phyloP scores from a whole-genome alignment of 495 filamentous ascomycete genomes.

The Lasiosphaeria hispida region DNA sequence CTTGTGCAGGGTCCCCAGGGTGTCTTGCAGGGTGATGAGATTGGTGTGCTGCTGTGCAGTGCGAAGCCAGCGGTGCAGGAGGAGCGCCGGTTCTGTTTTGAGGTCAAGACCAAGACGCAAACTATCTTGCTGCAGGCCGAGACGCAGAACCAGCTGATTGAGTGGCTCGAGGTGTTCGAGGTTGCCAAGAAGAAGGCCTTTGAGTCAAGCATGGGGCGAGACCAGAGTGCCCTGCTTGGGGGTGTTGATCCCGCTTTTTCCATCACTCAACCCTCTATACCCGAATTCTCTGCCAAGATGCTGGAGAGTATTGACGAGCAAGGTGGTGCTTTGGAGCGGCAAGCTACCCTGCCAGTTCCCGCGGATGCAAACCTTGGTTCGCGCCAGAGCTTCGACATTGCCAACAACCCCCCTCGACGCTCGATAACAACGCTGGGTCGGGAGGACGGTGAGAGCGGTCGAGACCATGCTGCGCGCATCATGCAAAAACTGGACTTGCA shows the following conservation, averaged over 20 bases:
- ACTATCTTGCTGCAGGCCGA: constrained; percentile 89
- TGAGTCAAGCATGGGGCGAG: constrained; percentile 66
- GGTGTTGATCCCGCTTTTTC: constrained; percentile 83
- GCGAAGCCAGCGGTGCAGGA: constrained; percentile 87
- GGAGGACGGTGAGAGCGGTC: constrained; percentile 61
- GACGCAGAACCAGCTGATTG: constrained; percentile 81
- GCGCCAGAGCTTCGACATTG: constrained; percentile 72
- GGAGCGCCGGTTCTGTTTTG: constrained; percentile 94
- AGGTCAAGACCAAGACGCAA: constrained; percentile 96
- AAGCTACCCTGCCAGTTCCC: constrained; percentile 64
- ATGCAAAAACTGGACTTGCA: constrained; percentile 92
- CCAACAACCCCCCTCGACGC: constrained; percentile 43
- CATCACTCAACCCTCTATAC: constrained; percentile 81
- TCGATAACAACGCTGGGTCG: constrained; percentile 46
- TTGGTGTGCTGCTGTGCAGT: constrained; percentile 90
- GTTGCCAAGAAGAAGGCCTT: constrained; percentile 88
- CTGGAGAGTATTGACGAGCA: constrained; percentile 65
- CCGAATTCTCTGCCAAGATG: constrained; percentile 80
- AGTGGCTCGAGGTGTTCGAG: constrained; percentile 92
- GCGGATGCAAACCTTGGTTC: constrained; percentile 39
- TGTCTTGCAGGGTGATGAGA: constrained; percentile 93
- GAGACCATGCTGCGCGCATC: constrained; percentile 80
- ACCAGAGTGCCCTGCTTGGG: constrained; percentile 54
- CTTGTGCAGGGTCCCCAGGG: constrained; percentile 83
- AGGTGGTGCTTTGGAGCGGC: constrained; percentile 50